These are phyloP conservation scores for Dendrothele bispora DNA, from an alignment of 768 basidiomycete species.

Conservation along the genomic window DNA sequence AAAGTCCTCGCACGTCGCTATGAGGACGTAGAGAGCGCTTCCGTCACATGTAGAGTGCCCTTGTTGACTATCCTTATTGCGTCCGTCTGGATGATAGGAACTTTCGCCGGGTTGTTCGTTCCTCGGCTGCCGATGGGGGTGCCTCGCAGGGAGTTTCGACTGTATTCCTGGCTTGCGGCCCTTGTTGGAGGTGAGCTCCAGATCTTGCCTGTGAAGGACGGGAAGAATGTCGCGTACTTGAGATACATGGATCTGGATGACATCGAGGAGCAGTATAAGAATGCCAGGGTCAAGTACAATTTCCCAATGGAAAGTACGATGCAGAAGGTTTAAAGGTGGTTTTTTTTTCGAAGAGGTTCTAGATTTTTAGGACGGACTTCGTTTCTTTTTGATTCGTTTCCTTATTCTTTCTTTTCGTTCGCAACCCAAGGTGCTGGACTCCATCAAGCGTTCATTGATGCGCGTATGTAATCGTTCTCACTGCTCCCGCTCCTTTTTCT, in stretches of 20 bases:
- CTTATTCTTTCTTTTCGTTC: too few species aligned
- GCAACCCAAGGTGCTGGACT: too few species aligned
- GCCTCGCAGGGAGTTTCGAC: conserved; percentile 28
- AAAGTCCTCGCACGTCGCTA: conserved; percentile 35
- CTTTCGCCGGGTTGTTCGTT: conserved; percentile 29
- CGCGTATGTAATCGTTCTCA: too few species aligned
- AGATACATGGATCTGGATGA: conserved; percentile 8
- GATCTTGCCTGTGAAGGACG: background rate
- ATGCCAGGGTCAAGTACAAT: conserved; percentile 7
- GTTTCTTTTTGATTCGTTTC: too few species aligned
- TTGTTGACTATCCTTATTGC: conserved; percentile 23
- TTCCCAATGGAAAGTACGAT: conserved; percentile 1
- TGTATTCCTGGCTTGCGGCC: conserved; percentile 32
- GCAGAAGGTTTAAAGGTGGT: too few species aligned
- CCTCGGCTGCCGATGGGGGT: conserved; percentile 25
- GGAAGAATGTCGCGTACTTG: background rate
- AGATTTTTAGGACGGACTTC: too few species aligned
- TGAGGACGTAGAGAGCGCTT: conserved; percentile 28
- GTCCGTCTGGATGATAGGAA: conserved; percentile 29
- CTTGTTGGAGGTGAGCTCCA: conserved; percentile 26
- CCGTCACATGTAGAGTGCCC: conserved; percentile 20
- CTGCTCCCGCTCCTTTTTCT: too few species aligned
- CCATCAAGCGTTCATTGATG: too few species aligned
- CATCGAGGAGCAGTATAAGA: conserved; percentile 4
- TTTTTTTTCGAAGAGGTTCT: too few species aligned